Conservation (phyloP, 169 alveolate genomes). For the Neospora caninum region DNA sequence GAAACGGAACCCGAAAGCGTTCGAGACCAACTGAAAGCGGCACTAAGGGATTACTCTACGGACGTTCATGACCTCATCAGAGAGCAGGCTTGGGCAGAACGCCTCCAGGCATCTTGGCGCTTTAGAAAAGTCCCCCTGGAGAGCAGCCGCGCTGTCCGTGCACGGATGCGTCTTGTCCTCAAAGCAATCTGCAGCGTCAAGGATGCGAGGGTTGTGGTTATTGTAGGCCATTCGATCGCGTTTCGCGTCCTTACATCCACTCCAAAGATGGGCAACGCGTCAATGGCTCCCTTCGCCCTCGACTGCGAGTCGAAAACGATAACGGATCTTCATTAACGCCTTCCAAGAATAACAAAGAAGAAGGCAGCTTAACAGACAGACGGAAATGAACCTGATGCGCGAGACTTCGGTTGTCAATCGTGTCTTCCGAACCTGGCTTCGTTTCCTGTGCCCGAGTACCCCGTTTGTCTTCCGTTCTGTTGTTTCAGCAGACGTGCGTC, state of each 20-base stretch:
- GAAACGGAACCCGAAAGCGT: not conserved
- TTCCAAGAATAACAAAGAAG: no score
- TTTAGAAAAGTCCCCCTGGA: not conserved
- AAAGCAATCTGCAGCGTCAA: not conserved
- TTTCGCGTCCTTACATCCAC: not conserved
- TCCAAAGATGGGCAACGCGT: not conserved
- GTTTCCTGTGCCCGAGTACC: no score
- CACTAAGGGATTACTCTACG: not conserved
- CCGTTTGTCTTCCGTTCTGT: no score
- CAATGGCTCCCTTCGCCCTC: not conserved
- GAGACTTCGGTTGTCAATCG: no score
- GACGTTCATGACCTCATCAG: not conserved
- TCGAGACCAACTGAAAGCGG: not conserved
- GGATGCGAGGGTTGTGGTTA: slow-evolving; percentile 9
- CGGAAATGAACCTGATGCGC: not conserved
- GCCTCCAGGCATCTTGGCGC: not conserved
- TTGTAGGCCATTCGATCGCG: slow-evolving; percentile 19
- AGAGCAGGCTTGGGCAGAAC: not conserved
- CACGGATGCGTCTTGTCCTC: not conserved
- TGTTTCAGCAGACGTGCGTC: no score
- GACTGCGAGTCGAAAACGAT: slow-evolving; percentile 10
- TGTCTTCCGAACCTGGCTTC: no score
- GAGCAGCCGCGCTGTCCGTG: not conserved
- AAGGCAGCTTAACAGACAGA: no score
- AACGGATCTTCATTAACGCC: not conserved